Base-by-base conservation (phyloP, 148 eudicot species). In the Mesembryanthemum crystallinum region DNA sequence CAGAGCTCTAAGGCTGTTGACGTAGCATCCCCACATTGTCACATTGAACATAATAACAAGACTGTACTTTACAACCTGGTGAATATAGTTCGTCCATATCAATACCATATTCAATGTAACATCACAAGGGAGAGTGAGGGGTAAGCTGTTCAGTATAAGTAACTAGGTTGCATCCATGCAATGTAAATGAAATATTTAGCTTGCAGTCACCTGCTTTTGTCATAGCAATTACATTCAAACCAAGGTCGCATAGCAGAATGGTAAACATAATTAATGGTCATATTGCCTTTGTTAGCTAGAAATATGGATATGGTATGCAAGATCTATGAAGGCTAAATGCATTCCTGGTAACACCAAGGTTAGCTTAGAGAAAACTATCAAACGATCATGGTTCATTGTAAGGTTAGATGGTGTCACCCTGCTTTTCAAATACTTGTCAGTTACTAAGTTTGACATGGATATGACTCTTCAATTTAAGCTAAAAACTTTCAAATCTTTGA, bases 21-120 rank as follows among this genome's bases (percentile, higher is more conserved):
- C 89, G 64, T 90, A 95, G 77, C 97, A 95, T 74, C 91, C 98
- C 98, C 98, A 95, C 98, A 95, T 95, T 39, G 86, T 76, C 70
- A 90, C 85, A 72, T 95, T 95, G 89, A 88, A 92, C 6, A 85
- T 45, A 49, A 92, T 79, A 21, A 95, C 94, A 70, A 86, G 58
- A 49, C 91, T 87, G 84, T 92, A 95, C 72, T 84, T 95, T 25
- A 92, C 45, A 58, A 87, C 68, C 90, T 89, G 94, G 68, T 73
- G 8, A 80, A 64, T 59, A 78, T n/a, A 77, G 64, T 18, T 21
- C 21, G 32, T 57, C 30, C 63, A 28, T 25, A 27, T 74, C 61
- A 78, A 21, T 57, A 29, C 23, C 8, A 70, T 37, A 9, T n/a
- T 51, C 60, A 29, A 60, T 15, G 29, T 35, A 72, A 33, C 25